Conservation (phyloP, 1,284 basidiomycete genomes). For the Ceratobasidium sp. region DNA sequence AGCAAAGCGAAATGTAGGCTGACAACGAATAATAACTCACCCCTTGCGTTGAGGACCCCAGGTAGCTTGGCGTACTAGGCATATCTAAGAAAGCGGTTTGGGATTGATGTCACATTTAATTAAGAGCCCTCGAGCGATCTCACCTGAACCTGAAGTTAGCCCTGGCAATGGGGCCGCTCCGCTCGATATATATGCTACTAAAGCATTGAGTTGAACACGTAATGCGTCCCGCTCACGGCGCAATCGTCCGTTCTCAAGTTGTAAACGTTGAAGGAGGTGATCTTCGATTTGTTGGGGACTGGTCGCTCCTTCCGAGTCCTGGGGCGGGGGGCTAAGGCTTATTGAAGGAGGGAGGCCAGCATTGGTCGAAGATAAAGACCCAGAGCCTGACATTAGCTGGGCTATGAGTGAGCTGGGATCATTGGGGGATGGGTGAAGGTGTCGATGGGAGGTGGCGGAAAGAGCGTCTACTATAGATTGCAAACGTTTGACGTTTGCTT, state of each 20-base stretch:
- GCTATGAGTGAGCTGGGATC: neutral
- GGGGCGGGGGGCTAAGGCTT: neutral
- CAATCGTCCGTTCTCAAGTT: conserved; percentile 29
- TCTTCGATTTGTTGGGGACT: neutral
- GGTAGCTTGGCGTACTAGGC: neutral
- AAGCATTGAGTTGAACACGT: conserved; percentile 26
- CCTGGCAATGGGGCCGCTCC: neutral
- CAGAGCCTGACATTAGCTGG: neutral
- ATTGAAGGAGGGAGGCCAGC: no score
- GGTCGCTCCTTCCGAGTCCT: no score
- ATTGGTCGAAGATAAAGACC: no score
- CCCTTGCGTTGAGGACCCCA: neutral
- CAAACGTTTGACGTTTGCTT: conserved; percentile 25
- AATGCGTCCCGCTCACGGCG: conserved; percentile 29
- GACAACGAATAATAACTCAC: neutral
- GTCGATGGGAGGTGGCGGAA: conserved; percentile 2
- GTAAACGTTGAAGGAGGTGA: neutral
- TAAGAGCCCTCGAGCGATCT: neutral
- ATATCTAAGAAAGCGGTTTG: neutral
- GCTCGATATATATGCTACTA: conserved; percentile 19
- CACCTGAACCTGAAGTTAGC: neutral
- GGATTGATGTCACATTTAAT: neutral
- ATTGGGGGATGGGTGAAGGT: neutral
- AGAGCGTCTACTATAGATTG: conserved; percentile 30
- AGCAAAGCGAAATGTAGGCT: neutral